Evolutionary conservation across 2,329 filamentous ascomycete genomes (phyloP).

Genomic region (Scytalidium lignicola): DNA sequence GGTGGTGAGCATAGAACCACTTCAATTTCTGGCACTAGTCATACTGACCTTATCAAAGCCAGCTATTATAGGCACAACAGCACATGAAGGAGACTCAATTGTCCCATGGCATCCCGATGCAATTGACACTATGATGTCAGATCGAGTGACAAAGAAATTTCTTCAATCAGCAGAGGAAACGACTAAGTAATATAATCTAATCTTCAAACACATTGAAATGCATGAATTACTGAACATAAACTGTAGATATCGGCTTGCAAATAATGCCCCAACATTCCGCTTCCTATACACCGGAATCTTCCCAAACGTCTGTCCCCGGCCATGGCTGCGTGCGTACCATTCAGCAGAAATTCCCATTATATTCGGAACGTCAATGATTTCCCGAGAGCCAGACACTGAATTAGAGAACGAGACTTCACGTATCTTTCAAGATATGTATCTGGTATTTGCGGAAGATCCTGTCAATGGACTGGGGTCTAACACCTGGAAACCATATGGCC

Average conservation of each 20-base stretch:
- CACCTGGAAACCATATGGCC: slow-evolving; percentile 10
- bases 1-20: slow-evolving; percentile 10
- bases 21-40: neutral
- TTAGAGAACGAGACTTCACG: slow-evolving; percentile 18
- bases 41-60: slow-evolving; percentile 11
- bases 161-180: too few species aligned
- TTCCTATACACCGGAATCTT: slow-evolving; percentile 30
- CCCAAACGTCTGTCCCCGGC: slow-evolving; percentile 23
- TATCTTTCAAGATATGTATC: slow-evolving; percentile 27
- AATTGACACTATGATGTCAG: too few species aligned
- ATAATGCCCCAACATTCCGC: slow-evolving; percentile 16
- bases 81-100: slow-evolving; percentile 21
- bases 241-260: slow-evolving; percentile 1
- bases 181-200: too few species aligned
- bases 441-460: slow-evolving; percentile 29
- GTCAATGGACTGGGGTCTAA: slow-evolving; percentile 15
- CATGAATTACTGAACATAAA: neutral
- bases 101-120: slow-evolving; percentile 10
- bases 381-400: slow-evolving; percentile 13
- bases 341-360: slow-evolving; percentile 25
- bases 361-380: slow-evolving; percentile 21
- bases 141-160: too few species aligned
- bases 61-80: slow-evolving; percentile 22
- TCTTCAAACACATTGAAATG: too few species aligned
- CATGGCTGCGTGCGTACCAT: slow-evolving; percentile 28